Percentiles rank a stretch among this genome's conserved stretches.
Conservation (phyloP, 305 asterid species). For the Fraxinus baroniana region DNA sequence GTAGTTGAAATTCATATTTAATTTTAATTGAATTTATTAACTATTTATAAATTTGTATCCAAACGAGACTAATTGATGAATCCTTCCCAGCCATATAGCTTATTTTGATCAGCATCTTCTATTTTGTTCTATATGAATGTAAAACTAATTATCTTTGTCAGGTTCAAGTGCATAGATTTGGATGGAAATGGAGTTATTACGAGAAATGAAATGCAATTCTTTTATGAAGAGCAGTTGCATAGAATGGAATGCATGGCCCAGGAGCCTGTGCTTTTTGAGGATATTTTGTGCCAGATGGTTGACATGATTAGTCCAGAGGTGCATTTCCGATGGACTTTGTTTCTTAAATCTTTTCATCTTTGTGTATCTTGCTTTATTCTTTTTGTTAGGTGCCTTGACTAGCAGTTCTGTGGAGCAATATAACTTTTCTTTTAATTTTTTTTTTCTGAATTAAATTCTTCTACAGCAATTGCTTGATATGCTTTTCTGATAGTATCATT, state of each 20-base stretch:
- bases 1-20: neutral
- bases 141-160: constrained; percentile 31
- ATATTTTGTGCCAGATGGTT: constrained; percentile 93
- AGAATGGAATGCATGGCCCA: constrained; percentile 99
- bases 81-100: neutral
- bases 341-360: neutral
- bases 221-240: constrained; percentile 98
- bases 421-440: neutral
- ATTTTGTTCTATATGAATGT: constrained; percentile 3
- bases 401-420: constrained; percentile 12
- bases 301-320: constrained; percentile 98
- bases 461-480: constrained; percentile 8
- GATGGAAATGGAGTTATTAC: constrained; percentile 95
- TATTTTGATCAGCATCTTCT: constrained; percentile 9
- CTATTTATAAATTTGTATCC: neutral
- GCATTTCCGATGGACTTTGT: constrained; percentile 20
- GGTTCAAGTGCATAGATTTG: constrained; percentile 99
- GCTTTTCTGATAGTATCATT: constrained; percentile 12
- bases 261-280: constrained; percentile 99
- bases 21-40: neutral
- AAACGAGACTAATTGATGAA: constrained; percentile 1
- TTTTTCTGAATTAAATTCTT: neutral
- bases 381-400: constrained; percentile 3
- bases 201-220: constrained; percentile 94
- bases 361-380: neutral